These are phyloP conservation scores for Arachis hypogaea DNA, from an alignment of 306 rosid species.

Conservation along the genomic window DNA sequence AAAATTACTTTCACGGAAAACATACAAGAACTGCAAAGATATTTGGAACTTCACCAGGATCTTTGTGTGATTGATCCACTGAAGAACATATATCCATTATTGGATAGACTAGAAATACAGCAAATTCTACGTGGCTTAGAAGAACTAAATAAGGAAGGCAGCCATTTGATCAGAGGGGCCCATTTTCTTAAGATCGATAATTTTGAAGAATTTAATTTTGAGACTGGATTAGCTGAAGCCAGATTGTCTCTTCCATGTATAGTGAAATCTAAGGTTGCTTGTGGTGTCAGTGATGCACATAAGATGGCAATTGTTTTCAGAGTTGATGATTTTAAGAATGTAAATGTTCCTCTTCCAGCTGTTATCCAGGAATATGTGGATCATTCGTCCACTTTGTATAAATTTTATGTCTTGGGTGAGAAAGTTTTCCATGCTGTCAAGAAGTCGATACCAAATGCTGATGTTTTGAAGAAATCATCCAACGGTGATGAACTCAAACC, in stretches of 20 bases:
- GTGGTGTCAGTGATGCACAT: constrained; percentile 87
- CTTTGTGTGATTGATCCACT: constrained; percentile 80
- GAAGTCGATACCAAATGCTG: constrained; percentile 81
- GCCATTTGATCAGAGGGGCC: constrained; percentile 67
- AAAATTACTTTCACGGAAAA: constrained; percentile 56
- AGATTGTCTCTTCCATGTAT: constrained; percentile 76
- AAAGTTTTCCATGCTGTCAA: constrained; percentile 78
- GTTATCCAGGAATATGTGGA: constrained; percentile 93
- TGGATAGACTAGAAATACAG: constrained; percentile 83
- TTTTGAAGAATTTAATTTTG: constrained; percentile 55
- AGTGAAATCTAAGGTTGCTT: constrained; percentile 94
- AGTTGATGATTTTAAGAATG: constrained; percentile 63
- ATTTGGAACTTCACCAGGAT: constrained; percentile 63
- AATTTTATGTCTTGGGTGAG: constrained; percentile 82
- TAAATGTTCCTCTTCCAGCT: constrained; percentile 89
- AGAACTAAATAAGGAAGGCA: constrained; percentile 56
- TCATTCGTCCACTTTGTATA: constrained; percentile 85
- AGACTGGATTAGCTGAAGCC: constrained; percentile 57
- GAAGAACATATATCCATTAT: constrained; percentile 58
- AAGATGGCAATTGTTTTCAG: constrained; percentile 87
- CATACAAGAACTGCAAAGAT: constrained; percentile 71
- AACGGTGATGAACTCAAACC: constrained; percentile 63
- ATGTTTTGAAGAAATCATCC: constrained; percentile 52
- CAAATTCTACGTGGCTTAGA: constrained; percentile 67
- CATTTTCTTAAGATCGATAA: constrained; percentile 75